phyloP scores from a whole-genome alignment of 2,329 filamentous ascomycete species.

The Metarhizium brunneum region DNA sequence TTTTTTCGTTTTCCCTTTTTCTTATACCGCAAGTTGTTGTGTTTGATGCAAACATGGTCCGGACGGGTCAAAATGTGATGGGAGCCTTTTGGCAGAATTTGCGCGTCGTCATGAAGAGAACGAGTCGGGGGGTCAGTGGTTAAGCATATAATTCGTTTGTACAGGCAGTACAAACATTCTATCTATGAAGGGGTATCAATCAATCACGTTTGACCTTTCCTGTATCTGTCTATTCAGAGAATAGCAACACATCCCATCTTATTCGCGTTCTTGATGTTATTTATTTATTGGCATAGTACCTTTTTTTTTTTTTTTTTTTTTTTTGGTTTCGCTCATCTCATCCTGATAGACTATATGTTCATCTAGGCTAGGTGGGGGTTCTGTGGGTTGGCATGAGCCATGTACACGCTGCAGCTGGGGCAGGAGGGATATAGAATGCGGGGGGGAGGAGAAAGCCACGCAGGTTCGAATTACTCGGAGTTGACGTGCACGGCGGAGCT shows the following conservation, averaged over 20 bases:
- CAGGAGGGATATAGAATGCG: neutral
- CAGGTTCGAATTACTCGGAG: conserved; percentile 1
- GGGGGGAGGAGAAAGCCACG: neutral
- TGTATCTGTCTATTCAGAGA: neutral
- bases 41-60: too few species aligned
- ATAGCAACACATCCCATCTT: neutral
- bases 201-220: conserved; percentile 1
- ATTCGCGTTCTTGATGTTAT: neutral
- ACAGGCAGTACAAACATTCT: neutral
- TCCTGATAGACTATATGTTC: neutral
- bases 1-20: too few species aligned
- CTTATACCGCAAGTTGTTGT: too few species aligned
- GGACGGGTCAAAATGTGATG: too few species aligned
- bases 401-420: neutral
- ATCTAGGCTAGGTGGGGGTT: neutral
- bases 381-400: neutral
- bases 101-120: neutral
- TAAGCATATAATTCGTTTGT: neutral
- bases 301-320: too few species aligned
- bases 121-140: neutral
- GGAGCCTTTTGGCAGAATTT: neutral
- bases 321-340: neutral
- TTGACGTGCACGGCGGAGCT: conserved; percentile 20
- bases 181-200: conserved; percentile 8
- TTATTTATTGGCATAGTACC: neutral